These are phyloP conservation scores for Straminergon stramineum DNA, from an alignment of 225 moss, liverwort and hornwort species.

Conservation along the genomic window DNA sequence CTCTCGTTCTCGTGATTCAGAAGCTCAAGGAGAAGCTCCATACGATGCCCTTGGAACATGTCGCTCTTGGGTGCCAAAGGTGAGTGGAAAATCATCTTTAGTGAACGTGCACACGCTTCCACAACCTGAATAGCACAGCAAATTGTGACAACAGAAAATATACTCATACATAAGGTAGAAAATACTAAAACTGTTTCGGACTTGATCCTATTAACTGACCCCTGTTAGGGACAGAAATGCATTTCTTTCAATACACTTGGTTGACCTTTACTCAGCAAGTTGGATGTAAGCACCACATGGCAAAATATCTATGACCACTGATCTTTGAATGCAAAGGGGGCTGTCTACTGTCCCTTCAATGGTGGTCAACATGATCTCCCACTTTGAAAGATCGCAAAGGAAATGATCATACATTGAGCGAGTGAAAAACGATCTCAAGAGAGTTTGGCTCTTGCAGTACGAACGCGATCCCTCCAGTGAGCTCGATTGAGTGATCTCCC, in stretches of 20 bases:
- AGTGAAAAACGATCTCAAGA: not conserved
- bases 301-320: not conserved
- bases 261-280: not conserved
- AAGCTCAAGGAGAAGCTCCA: constrained; percentile 84
- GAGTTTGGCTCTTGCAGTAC: not conserved
- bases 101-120: constrained; percentile 88
- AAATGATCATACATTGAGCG: not conserved
- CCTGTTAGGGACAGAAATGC: not conserved
- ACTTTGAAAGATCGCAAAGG: not conserved
- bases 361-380: not conserved
- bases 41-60: constrained; percentile 83
- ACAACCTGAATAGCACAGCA: constrained; percentile 59
- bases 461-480: not conserved
- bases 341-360: not conserved
- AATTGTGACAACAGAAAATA: not conserved
- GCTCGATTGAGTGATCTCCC: not conserved
- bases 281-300: not conserved
- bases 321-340: not conserved
- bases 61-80: constrained; percentile 93
- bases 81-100: constrained; percentile 99
- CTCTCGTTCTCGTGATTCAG: constrained; percentile 83
- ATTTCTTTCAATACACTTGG: not conserved
- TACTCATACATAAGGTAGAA: not conserved
- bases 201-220: not conserved
- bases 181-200: not conserved